phyloP scores from a whole-genome alignment of 2,329 filamentous ascomycete genomes.

The Fusarium pseudograminearum region DNA sequence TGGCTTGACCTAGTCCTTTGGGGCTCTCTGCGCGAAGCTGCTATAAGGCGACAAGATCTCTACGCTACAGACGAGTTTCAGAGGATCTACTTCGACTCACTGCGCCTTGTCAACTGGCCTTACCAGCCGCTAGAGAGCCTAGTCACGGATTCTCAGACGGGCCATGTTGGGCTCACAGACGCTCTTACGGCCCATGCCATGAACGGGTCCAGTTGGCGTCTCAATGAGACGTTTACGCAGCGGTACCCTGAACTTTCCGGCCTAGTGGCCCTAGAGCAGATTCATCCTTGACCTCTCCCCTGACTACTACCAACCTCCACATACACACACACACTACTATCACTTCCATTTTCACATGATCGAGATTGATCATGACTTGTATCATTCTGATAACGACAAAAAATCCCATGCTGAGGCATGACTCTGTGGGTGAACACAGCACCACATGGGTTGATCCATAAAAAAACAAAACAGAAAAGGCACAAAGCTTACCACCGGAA shows the following conservation, averaged over 20 bases:
- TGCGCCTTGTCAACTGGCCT: constrained; percentile 55
- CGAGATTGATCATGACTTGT: constrained; percentile 15
- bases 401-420: constrained; percentile 32
- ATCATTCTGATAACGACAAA: constrained; percentile 28
- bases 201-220: constrained; percentile 37
- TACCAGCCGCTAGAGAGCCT: constrained; percentile 35
- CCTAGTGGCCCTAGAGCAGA: constrained; percentile 31
- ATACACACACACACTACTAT: neutral
- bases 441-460: constrained; percentile 41
- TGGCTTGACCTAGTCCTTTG: constrained; percentile 53
- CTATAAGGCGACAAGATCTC: constrained; percentile 52
- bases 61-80: constrained; percentile 56
- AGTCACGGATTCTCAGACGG: constrained; percentile 37
- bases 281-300: constrained; percentile 10
- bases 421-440: constrained; percentile 40
- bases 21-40: constrained; percentile 51
- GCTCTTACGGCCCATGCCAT: constrained; percentile 36
- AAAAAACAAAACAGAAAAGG: constrained; percentile 4
- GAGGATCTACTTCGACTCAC: constrained; percentile 50
- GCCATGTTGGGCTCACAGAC: constrained; percentile 40
- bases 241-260: constrained; percentile 38
- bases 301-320: neutral
- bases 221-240: constrained; percentile 25
- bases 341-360: constrained; percentile 8
- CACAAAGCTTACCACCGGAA: constrained; percentile 16